A percentile compares a stretch with the other conserved stretches of the same genome.
These are phyloP conservation scores for Solanum ossicruentum DNA, from an alignment of 257 asterid species.

Conservation along the genomic window DNA sequence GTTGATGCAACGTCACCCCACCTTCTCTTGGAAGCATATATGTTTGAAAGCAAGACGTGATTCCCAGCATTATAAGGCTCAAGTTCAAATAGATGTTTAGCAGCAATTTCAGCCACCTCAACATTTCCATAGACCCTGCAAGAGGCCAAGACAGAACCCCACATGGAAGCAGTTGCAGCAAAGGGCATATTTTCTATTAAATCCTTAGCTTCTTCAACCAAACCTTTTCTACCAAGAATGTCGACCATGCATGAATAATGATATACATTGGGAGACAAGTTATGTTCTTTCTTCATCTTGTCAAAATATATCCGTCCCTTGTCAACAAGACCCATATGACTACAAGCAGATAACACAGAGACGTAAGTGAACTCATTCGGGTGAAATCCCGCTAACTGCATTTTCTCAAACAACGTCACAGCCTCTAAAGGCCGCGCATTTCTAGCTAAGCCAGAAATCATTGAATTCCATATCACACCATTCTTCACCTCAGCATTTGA, in stretches of 20 bases:
- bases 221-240: constrained; percentile 64
- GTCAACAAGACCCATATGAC: constrained; percentile 74
- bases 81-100: constrained; percentile 50
- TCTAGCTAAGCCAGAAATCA: constrained; percentile 76
- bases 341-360: constrained; percentile 71
- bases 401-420: constrained; percentile 74
- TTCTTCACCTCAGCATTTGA: constrained; percentile 43
- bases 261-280: constrained; percentile 39
- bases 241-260: constrained; percentile 91
- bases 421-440: constrained; percentile 65
- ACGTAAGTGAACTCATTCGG: constrained; percentile 67
- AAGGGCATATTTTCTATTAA: constrained; percentile 66
- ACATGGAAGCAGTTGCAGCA: constrained; percentile 72
- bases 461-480: constrained; percentile 65
- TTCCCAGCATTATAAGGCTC: constrained; percentile 89
- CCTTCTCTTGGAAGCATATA: constrained; percentile 60
- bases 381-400: constrained; percentile 43
- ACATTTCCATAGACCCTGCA: constrained; percentile 62
- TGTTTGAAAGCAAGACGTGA: constrained; percentile 69
- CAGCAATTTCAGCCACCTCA: constrained; percentile 71
- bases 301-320: constrained; percentile 58
- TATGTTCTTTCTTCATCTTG: constrained; percentile 52
- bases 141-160: constrained; percentile 88
- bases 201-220: constrained; percentile 55
- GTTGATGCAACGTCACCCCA: constrained; percentile 76